These are phyloP conservation scores for Agaricales sp. DNA, from an alignment of 1,284 basidiomycete genomes.

Conservation along the genomic window DNA sequence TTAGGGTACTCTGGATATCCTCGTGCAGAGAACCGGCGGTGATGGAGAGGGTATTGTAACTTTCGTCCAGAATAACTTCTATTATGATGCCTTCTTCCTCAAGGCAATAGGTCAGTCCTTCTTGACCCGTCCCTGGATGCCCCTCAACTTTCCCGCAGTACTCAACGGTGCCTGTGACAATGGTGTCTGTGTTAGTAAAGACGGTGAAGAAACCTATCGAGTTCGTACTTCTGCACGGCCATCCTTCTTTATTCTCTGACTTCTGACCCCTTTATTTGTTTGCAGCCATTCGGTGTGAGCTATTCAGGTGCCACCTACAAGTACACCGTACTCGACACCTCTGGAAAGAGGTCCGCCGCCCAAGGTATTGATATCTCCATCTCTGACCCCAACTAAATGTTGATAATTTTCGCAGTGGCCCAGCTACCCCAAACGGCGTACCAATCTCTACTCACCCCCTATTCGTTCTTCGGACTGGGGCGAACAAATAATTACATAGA, in stretches of 20 bases:
- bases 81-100: constrained; percentile 98
- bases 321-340: constrained; percentile 92
- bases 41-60: constrained; percentile 54
- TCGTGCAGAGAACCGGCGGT: constrained; percentile 76
- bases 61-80: constrained; percentile 97
- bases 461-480: constrained; percentile 94
- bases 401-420: constrained; percentile 44
- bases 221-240: constrained; percentile 46
- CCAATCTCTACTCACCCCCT: constrained; percentile 82
- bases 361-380: constrained; percentile 44
- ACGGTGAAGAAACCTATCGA: constrained; percentile 58
- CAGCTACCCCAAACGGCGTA: constrained; percentile 92
- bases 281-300: constrained; percentile 84
- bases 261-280: constrained; percentile 9
- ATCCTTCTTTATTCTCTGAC: neutral
- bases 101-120: constrained; percentile 74
- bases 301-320: constrained; percentile 96
- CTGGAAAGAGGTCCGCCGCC: constrained; percentile 83
- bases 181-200: constrained; percentile 57
- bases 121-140: neutral
- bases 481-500: constrained; percentile 99
- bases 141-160: constrained; percentile 34
- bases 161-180: constrained; percentile 89
- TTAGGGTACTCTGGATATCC: constrained; percentile 87
- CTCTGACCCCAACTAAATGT: constrained; percentile 1